Evolutionary conservation across 345 rosid species (phyloP).

Genomic region (Euphorbia lathyris): DNA sequence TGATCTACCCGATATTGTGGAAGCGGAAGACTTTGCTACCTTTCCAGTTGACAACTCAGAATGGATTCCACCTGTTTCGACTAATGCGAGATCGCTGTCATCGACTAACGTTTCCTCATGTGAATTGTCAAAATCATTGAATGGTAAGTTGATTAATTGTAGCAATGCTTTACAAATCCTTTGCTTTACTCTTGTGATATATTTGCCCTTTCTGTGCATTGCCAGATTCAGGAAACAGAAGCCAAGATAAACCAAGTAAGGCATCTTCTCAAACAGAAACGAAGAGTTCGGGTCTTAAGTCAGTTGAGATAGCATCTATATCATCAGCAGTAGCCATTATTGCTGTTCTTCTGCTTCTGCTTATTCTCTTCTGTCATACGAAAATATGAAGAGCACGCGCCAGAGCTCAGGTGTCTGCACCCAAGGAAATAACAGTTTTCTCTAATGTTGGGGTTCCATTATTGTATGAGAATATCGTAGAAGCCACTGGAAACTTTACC

Average conservation of each 20-base stretch:
- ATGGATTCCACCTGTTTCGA: conserved; percentile 10
- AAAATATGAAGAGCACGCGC: conserved; percentile 20
- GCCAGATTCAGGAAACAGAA: not conserved
- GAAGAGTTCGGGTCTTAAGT: conserved; percentile 5
- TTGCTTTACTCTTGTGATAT: not conserved
- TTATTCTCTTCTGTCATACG: conserved; percentile 25
- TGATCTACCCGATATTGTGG: conserved; percentile 6
- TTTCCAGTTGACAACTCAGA: conserved; percentile 21
- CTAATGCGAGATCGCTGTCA: conserved; percentile 4
- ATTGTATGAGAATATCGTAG: conserved; percentile 26
- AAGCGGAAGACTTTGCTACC: conserved; percentile 16
- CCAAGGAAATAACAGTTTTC: conserved; percentile 28
- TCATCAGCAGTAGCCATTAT: conserved; percentile 31
- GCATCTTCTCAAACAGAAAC: conserved; percentile 3
- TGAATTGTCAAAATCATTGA: conserved; percentile 8
- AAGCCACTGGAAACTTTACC: conserved; percentile 34
- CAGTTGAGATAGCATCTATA: conserved; percentile 37
- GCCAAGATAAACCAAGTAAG: not conserved
- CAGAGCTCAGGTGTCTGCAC: conserved; percentile 23
- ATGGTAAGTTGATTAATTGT: conserved; percentile 14
- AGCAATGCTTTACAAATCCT: conserved; percentile 11
- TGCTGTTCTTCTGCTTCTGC: conserved; percentile 25
- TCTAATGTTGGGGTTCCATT: conserved; percentile 34
- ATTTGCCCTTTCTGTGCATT: conserved; percentile 2
- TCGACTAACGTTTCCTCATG: conserved; percentile 14